A percentile compares a stretch with the other conserved stretches of the same genome.
phyloP scores from a whole-genome alignment of 495 filamentous ascomycete species.

The Podospora australis region DNA sequence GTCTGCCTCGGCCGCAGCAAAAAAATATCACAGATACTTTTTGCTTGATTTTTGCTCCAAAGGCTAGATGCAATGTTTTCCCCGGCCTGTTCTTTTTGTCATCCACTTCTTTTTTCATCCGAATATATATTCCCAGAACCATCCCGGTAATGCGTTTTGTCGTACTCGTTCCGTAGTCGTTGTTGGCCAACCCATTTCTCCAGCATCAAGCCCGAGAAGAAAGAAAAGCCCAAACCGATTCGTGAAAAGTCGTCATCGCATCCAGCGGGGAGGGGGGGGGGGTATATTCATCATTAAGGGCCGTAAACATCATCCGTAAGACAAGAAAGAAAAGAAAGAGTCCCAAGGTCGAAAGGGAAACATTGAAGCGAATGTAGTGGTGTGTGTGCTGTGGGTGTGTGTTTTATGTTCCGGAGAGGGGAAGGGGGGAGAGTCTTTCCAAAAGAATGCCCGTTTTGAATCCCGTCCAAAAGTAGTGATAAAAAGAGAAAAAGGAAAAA shows the following conservation, averaged over 20 bases:
- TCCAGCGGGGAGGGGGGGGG: conserved; percentile 21
- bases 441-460: too few species aligned
- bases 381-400: not conserved
- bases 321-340: conserved; percentile 32
- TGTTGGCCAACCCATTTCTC: too few species aligned
- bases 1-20: conserved; percentile 32
- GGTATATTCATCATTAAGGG: conserved; percentile 34
- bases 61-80: conserved; percentile 28
- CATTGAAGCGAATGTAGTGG: not conserved
- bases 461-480: conserved; percentile 9
- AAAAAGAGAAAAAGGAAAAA: conserved; percentile 10
- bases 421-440: conserved; percentile 1
- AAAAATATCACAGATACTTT: conserved; percentile 35
- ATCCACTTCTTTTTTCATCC: conserved; percentile 16
- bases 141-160: conserved; percentile 11
- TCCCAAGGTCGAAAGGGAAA: conserved; percentile 3
- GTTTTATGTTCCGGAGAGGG: not conserved
- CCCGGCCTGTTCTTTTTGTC: conserved; percentile 12
- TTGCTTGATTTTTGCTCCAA: not conserved
- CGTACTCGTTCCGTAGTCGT: conserved; percentile 2
- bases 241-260: conserved; percentile 17
- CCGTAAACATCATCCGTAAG: conserved; percentile 41
- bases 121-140: conserved; percentile 9
- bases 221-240: too few species aligned
- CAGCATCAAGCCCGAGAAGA: not conserved